Base-by-base conservation (phyloP, 345 rosid genomes). In the Syzygium aqueum region DNA sequence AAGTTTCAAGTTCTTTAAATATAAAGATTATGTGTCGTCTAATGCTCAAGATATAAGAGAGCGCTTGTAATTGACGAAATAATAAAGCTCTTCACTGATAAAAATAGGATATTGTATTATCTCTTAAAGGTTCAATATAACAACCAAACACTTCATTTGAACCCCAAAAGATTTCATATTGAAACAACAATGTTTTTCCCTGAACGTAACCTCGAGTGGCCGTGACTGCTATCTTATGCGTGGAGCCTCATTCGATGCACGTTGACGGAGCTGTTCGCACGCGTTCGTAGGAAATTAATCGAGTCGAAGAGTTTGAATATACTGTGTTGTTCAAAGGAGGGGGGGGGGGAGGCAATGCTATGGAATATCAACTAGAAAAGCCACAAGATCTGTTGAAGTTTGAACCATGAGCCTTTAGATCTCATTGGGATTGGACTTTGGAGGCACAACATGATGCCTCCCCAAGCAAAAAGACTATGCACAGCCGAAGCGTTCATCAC, bases 201-300 rank as follows among this genome's bases (percentile, higher is more conserved):
- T 5, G 7, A 37, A 33, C 37, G 49, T 37, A 73, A 33, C 14
- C 49, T 19, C 0, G 1, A 1, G 46, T 1, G 5, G 25, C 23
- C 49, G 11, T 33, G 49, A 0, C 9, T 9, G 3, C 11, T 49
- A 33, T 9, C 3, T 7, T 11, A 0, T 1, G 14, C 33, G 80
- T 19, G 25, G 25, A 73, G 49, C 7, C 80, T 73, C 11, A 10
- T 25, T 13, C 27, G 3, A 73, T 37, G 27, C 7, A 19, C 2
- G 80, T 19, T 1, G 14, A 37, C 14, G 11, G 7, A 19, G 27
- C 27, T 2, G 3, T 19, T 37, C 21, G 3, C 2, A 6, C 21
- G 7, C 27, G 9, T 73, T 37, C 7, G 6, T 19, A 33, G 7
- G 2, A 73, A 21, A 37, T 73, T 3, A 37, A 40, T 33, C 2